Evolutionary conservation across 2,329 filamentous ascomycete species (phyloP).

Genomic region (Alternaria dauci): DNA sequence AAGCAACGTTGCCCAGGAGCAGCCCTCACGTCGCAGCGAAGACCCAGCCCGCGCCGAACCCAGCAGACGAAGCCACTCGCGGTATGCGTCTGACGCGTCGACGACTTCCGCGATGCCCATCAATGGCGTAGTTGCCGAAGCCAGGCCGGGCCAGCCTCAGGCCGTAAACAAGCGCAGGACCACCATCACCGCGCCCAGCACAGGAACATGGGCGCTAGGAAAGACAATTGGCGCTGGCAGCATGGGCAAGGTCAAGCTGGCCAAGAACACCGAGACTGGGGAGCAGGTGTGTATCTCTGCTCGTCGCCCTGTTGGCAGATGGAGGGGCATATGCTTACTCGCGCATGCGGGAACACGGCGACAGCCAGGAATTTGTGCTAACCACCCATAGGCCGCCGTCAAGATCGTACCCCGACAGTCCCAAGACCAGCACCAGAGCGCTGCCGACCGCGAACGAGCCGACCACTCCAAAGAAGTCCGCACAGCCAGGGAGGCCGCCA

Average conservation of each 20-base stretch:
- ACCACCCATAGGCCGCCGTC: conserved; percentile 76
- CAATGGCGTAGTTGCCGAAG: conserved; percentile 49
- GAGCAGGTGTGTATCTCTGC: conserved; percentile 74
- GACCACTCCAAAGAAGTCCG: conserved; percentile 97
- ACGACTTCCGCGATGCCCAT: conserved; percentile 48
- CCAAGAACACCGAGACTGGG: conserved; percentile 85
- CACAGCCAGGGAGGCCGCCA: conserved; percentile 93
- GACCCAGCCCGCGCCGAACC: conserved; percentile 67
- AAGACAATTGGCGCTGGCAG: conserved; percentile 98
- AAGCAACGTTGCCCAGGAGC: conserved; percentile 67
- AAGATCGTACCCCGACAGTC: conserved; percentile 96
- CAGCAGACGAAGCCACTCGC: conserved; percentile 57
- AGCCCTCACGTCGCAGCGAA: conserved; percentile 67
- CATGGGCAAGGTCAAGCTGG: conserved; percentile 99
- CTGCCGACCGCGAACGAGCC: conserved; percentile 82
- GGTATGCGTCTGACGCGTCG: conserved; percentile 57
- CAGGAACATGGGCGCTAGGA: conserved; percentile 92
- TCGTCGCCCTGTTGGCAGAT: not conserved
- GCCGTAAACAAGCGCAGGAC: conserved; percentile 65
- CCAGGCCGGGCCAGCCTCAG: conserved; percentile 29
- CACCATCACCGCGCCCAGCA: conserved; percentile 81
- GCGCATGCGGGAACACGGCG: not conserved
- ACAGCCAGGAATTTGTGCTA: conserved; percentile 10
- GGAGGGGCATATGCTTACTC: not conserved
- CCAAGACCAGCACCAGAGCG: conserved; percentile 79